These are phyloP conservation scores for Blastobotrys illinoisensis DNA, from an alignment of 1,139 yeast species.

Conservation along the genomic window DNA sequence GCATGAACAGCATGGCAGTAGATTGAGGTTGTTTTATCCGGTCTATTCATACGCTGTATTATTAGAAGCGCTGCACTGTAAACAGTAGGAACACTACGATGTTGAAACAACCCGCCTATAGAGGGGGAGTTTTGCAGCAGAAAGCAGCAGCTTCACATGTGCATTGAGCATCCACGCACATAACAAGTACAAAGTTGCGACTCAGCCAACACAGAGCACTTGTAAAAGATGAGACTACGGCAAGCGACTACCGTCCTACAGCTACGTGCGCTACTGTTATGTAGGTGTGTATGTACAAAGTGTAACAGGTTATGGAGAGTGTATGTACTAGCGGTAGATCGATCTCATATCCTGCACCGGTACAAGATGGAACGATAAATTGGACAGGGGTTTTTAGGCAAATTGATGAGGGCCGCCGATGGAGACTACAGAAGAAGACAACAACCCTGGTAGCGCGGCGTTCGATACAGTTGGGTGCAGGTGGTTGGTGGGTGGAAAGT, in stretches of 20 bases:
- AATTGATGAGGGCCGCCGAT: neutral
- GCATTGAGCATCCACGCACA: neutral
- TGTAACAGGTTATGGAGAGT: no score
- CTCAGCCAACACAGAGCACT: neutral
- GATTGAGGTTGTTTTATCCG: no score
- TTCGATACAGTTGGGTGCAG: neutral
- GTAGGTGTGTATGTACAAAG: no score
- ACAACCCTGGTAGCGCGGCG: neutral
- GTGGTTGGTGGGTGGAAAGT: neutral
- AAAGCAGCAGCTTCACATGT: neutral
- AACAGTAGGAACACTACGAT: neutral
- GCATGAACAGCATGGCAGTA: no score
- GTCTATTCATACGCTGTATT: neutral
- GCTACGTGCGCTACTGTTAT: no score
- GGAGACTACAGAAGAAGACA: neutral
- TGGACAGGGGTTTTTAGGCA: neutral
- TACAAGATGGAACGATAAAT: neutral
- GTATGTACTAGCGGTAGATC: neutral
- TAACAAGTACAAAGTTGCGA: neutral
- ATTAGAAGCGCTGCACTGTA: neutral
- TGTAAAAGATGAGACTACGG: neutral
- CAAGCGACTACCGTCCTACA: no score
- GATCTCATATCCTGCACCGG: neutral
- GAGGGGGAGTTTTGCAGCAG: neutral
- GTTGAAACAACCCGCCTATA: neutral